A percentile compares a stretch with the other conserved stretches of the same genome.
Evolutionary conservation across 768 basidiomycete species (phyloP).

Genomic region (Leccinum subgranulosum): DNA sequence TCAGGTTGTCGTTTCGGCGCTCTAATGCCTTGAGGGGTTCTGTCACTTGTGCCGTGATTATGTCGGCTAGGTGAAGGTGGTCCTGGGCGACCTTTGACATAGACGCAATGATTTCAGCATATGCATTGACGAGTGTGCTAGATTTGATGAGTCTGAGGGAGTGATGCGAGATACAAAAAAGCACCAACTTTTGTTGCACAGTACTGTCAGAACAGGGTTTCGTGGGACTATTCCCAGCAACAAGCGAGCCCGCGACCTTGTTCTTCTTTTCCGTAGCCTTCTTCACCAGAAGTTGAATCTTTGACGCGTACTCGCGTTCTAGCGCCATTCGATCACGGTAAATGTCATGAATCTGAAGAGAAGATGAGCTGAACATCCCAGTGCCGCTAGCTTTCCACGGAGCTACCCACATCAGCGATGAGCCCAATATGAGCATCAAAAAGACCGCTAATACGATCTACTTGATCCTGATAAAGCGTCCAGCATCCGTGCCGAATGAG

Average conservation of each 20-base stretch:
- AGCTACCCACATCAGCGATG: slow-evolving; percentile 54
- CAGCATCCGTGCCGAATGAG: slow-evolving; percentile 2
- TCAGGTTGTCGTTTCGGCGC: slow-evolving; percentile 59
- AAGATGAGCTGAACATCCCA: not conserved
- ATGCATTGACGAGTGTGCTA: slow-evolving; percentile 75
- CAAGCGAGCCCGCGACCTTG: slow-evolving; percentile 50
- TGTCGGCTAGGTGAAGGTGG: slow-evolving; percentile 65
- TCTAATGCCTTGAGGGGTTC: slow-evolving; percentile 62
- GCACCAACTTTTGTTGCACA: slow-evolving; percentile 52
- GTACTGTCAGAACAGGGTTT: slow-evolving; percentile 55
- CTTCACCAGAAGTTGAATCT: slow-evolving; percentile 61
- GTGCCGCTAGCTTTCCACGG: not conserved
- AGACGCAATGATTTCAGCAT: slow-evolving; percentile 62
- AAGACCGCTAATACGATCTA: slow-evolving; percentile 54
- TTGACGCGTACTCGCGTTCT: slow-evolving; percentile 77
- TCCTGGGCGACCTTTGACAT: slow-evolving; percentile 61
- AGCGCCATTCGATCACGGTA: slow-evolving; percentile 62
- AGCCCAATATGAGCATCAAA: slow-evolving; percentile 67
- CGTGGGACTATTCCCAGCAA: slow-evolving; percentile 67
- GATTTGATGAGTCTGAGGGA: slow-evolving; percentile 15
- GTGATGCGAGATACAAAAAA: not conserved
- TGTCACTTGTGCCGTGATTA: slow-evolving; percentile 54
- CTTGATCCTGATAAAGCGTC: slow-evolving; percentile 56
- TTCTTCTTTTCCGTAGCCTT: slow-evolving; percentile 71
- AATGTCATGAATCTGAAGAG: slow-evolving; percentile 63